These are phyloP conservation scores for Exophiala mesophila DNA, from an alignment of 2,329 filamentous ascomycete genomes.

Conservation along the genomic window DNA sequence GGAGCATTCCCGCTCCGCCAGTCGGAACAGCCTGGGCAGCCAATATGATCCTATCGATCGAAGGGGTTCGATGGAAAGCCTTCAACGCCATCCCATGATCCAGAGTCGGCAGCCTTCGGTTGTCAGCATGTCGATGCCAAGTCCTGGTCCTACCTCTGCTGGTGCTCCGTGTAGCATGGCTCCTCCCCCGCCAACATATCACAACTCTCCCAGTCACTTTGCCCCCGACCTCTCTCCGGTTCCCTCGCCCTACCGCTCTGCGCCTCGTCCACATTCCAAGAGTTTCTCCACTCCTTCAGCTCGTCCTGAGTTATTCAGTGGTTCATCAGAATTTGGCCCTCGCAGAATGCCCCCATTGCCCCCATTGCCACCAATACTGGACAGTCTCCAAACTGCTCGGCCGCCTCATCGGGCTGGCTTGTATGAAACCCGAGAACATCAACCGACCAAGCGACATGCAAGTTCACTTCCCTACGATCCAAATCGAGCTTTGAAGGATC, in stretches of 20 bases:
- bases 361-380: neutral
- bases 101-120: conserved; percentile 14
- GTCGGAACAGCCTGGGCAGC: conserved; percentile 20
- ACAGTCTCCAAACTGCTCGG: neutral
- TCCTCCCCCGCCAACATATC: conserved; percentile 15
- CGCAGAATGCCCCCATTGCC: neutral
- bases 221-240: neutral
- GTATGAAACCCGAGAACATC: neutral
- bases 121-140: conserved; percentile 12
- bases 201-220: neutral
- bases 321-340: neutral
- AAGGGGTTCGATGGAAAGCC: conserved; percentile 21
- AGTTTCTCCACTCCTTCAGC: neutral
- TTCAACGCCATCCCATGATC: conserved; percentile 8
- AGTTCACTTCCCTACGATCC: conserved; percentile 1
- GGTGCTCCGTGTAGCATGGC: conserved; percentile 15
- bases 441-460: neutral
- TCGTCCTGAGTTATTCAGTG: neutral
- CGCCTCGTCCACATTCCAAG: conserved; percentile 2
- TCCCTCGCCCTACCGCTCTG: conserved; percentile 2
- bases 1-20: conserved; percentile 20
- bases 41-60: conserved; percentile 11
- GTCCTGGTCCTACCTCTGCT: conserved; percentile 9
- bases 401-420: neutral
- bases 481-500: neutral